Conservation (phyloP, 805 yeast species). For the Lachancea dasiensis region DNA sequence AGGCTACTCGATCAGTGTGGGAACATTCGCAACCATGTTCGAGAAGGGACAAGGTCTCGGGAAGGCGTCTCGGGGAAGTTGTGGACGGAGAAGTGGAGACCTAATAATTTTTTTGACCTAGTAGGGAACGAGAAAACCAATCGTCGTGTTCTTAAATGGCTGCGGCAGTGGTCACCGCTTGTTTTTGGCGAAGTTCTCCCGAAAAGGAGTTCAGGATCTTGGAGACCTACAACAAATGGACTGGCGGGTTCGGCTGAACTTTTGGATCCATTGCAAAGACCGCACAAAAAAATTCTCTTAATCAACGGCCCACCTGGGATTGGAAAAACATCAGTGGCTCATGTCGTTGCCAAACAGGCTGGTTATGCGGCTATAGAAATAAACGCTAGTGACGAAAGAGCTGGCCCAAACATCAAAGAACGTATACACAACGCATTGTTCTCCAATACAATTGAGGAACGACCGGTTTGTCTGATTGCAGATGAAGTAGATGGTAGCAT, state of each 20-base stretch:
- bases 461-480: conserved; percentile 75
- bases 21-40: conserved; percentile 10
- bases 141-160: conserved; percentile 54
- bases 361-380: conserved; percentile 79
- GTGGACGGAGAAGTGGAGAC: conserved; percentile 67
- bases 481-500: conserved; percentile 87
- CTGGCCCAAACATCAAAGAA: conserved; percentile 50
- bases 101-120: conserved; percentile 55
- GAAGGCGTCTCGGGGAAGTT: conserved; percentile 12
- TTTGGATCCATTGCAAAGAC: conserved; percentile 51
- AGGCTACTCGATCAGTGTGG: conserved; percentile 33
- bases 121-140: conserved; percentile 65
- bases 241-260: conserved; percentile 7
- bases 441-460: conserved; percentile 58
- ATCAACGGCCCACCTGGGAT: conserved; percentile 92
- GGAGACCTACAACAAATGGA: conserved; percentile 7
- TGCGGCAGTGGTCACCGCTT: conserved; percentile 58
- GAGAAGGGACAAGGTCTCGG: not conserved
- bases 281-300: conserved; percentile 56
- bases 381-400: conserved; percentile 78
- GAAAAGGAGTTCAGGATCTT: conserved; percentile 7
- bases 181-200: conserved; percentile 45
- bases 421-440: conserved; percentile 58
- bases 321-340: conserved; percentile 88
- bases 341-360: conserved; percentile 71